These are phyloP conservation scores for Scheffersomyces titani DNA, from an alignment of 1,139 yeast species.

Conservation along the genomic window DNA sequence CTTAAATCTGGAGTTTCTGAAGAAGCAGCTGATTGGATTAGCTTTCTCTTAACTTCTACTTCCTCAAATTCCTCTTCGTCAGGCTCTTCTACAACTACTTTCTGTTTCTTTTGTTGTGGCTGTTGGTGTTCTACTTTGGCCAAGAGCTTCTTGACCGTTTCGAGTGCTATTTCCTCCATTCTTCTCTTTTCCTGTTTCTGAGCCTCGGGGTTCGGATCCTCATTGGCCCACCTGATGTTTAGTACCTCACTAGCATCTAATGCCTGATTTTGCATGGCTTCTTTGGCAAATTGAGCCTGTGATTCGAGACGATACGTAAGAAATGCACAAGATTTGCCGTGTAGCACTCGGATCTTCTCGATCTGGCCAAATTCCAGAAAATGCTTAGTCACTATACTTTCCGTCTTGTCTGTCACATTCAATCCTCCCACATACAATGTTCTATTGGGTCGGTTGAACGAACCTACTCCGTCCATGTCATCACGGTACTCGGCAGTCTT, in stretches of 20 bases:
- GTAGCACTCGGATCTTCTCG: conserved; percentile 65
- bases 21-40: not conserved
- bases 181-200: conserved; percentile 49
- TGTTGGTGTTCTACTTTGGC: conserved; percentile 8
- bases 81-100: conserved; percentile 7
- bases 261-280: conserved; percentile 85
- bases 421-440: conserved; percentile 82
- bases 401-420: conserved; percentile 29
- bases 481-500: conserved; percentile 81
- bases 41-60: not conserved
- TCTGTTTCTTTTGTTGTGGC: conserved; percentile 2
- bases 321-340: conserved; percentile 73
- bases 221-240: conserved; percentile 84
- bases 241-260: conserved; percentile 64
- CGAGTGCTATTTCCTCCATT: conserved; percentile 35
- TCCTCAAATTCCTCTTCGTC: conserved; percentile 2
- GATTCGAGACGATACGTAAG: conserved; percentile 67
- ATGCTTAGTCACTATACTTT: conserved; percentile 38
- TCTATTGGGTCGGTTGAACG: conserved; percentile 66
- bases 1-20: not conserved
- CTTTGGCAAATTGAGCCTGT: conserved; percentile 92
- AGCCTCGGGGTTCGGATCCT: conserved; percentile 80
- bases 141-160: conserved; percentile 34
- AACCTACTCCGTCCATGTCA: conserved; percentile 95
- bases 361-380: conserved; percentile 80